A percentile compares a stretch with the other conserved stretches of the same genome.
Conservation (phyloP, 768 basidiomycete species). For the Trametes cingulata region DNA sequence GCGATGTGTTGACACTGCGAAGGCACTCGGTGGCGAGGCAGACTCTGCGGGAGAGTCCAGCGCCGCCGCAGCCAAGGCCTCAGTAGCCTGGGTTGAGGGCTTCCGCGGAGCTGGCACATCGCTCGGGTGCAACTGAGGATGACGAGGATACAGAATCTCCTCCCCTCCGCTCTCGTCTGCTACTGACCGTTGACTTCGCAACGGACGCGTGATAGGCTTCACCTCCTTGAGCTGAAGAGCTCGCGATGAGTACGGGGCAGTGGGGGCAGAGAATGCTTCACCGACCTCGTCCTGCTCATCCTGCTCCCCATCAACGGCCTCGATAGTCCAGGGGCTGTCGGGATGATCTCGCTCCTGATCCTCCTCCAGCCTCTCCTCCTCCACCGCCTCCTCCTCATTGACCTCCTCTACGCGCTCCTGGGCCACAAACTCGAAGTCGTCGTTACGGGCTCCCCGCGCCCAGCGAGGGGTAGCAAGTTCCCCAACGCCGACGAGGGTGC, state of each 20-base stretch:
- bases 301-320: constrained; percentile 77
- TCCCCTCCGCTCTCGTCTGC: constrained; percentile 88
- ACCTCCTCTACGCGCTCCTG: constrained; percentile 38
- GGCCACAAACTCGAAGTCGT: constrained; percentile 30
- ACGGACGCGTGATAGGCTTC: constrained; percentile 45
- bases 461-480: constrained; percentile 97
- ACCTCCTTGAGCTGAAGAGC: constrained; percentile 39
- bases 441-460: constrained; percentile 54
- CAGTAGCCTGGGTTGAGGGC: not conserved
- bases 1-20: constrained; percentile 50
- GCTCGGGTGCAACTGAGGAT: constrained; percentile 38
- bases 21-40: constrained; percentile 67
- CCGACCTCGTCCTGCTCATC: constrained; percentile 71
- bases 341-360: constrained; percentile 53
- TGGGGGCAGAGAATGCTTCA: constrained; percentile 14
- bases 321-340: constrained; percentile 88
- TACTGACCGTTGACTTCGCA: constrained; percentile 64
- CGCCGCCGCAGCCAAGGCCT: not conserved
- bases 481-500: constrained; percentile 89
- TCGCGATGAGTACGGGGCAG: not conserved
- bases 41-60: not conserved
- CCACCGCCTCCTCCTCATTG: constrained; percentile 34
- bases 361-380: constrained; percentile 27
- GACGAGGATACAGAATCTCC: constrained; percentile 85
- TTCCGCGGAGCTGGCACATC: constrained; percentile 1